These are phyloP conservation scores for Tolypocladium tundrense DNA, from an alignment of 2,329 filamentous ascomycete species.

Conservation along the genomic window DNA sequence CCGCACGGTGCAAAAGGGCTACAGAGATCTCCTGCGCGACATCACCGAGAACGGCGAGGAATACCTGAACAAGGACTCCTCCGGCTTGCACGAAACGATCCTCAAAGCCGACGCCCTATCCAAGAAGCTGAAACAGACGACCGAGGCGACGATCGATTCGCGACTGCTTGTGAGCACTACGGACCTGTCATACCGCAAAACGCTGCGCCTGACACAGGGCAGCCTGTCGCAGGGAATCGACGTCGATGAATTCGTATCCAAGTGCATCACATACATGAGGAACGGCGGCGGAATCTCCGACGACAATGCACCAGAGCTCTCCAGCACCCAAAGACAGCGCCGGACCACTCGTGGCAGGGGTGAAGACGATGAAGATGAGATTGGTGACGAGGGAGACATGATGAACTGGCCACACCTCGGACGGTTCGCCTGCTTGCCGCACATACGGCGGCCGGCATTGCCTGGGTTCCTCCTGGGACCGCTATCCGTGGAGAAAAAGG, in stretches of 20 bases:
- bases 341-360: slow-evolving; percentile 28
- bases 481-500: slow-evolving; percentile 78
- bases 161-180: slow-evolving; percentile 73
- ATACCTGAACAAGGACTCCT: slow-evolving; percentile 54
- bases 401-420: slow-evolving; percentile 84
- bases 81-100: slow-evolving; percentile 56
- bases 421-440: slow-evolving; percentile 61
- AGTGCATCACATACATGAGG: slow-evolving; percentile 82
- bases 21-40: slow-evolving; percentile 55
- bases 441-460: slow-evolving; percentile 63
- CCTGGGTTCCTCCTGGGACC: slow-evolving; percentile 82
- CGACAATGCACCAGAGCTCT: slow-evolving; percentile 39
- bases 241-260: slow-evolving; percentile 83
- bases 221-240: slow-evolving; percentile 68
- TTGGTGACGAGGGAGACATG: slow-evolving; percentile 64
- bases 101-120: slow-evolving; percentile 55
- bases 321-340: slow-evolving; percentile 36
- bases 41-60: slow-evolving; percentile 62
- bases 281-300: slow-evolving; percentile 47
- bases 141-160: slow-evolving; percentile 83
- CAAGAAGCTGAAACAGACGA: slow-evolving; percentile 69
- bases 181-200: slow-evolving; percentile 71
- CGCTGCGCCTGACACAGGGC: slow-evolving; percentile 63
- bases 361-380: slow-evolving; percentile 44
- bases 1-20: slow-evolving; percentile 55